Percentiles rank a stretch among this genome's conserved stretches.
phyloP scores from a whole-genome alignment of 371 early-diverging fungal genomes.

The Mortierella sp. region DNA sequence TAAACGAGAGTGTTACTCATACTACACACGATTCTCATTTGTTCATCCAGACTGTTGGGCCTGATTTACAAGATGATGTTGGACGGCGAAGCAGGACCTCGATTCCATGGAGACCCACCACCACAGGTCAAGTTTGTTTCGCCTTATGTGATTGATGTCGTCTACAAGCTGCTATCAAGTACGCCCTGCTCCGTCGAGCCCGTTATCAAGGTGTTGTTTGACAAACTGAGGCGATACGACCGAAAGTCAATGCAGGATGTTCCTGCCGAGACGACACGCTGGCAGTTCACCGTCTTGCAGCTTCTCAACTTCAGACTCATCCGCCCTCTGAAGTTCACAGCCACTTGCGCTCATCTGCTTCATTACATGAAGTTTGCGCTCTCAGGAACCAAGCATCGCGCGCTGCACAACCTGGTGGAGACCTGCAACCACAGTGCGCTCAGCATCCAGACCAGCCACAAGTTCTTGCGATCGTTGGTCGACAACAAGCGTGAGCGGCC shows the following conservation, averaged over 20 bases:
- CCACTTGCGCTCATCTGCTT: conserved; percentile 61
- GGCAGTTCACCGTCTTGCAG: conserved; percentile 84
- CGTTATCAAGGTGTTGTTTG: conserved; percentile 82
- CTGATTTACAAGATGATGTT: conserved; percentile 88
- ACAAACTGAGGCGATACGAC: conserved; percentile 80
- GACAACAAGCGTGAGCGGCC: conserved; percentile 72
- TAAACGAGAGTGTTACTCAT: neutral
- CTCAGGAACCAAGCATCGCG: conserved; percentile 43
- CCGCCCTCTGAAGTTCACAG: conserved; percentile 63
- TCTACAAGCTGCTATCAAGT: conserved; percentile 81
- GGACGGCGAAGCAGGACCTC: conserved; percentile 75
- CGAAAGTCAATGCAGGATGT: conserved; percentile 60
- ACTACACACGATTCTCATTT: neutral
- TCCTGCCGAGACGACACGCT: conserved; percentile 58
- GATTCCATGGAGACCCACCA: conserved; percentile 68
- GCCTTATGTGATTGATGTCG: conserved; percentile 82
- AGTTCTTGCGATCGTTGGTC: conserved; percentile 69
- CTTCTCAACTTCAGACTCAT: conserved; percentile 80
- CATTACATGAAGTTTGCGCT: conserved; percentile 65
- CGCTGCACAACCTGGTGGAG: conserved; percentile 47
- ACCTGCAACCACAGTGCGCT: conserved; percentile 50
- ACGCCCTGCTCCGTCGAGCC: conserved; percentile 84
- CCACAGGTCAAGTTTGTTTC: conserved; percentile 76
- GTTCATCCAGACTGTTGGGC: conserved; percentile 66
- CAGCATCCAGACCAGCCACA: conserved; percentile 72